Conservation (phyloP, 2,329 filamentous ascomycete species). For the Stachybotrys chlorohalonatus region DNA sequence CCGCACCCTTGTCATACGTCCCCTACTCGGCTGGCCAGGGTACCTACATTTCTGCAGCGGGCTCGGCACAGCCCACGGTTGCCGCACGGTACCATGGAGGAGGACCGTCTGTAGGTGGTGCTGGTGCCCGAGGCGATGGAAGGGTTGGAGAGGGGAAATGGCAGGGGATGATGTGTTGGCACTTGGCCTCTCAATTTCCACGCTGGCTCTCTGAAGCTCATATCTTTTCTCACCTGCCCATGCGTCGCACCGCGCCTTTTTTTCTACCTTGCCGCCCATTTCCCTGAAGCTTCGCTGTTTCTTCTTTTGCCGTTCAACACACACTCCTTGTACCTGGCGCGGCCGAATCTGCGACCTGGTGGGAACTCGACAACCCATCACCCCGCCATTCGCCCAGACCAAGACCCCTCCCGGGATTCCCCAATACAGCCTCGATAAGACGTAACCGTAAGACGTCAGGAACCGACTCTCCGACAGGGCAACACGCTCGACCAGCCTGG, state of each 20-base stretch:
- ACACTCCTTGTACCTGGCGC: slow-evolving; percentile 10
- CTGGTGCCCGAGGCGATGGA: not conserved
- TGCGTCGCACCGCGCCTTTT: slow-evolving; percentile 1
- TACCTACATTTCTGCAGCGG: not conserved
- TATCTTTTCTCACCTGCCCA: not conserved
- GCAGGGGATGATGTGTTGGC: not conserved
- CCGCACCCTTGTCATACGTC: not conserved
- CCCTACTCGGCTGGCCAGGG: not conserved
- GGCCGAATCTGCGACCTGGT: slow-evolving; percentile 20
- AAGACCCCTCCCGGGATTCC: not conserved
- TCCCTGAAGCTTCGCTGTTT: slow-evolving; percentile 4
- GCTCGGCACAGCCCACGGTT: not conserved
- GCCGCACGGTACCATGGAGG: not conserved
- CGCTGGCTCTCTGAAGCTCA: not conserved
- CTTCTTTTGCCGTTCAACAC: not conserved
- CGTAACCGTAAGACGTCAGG: not conserved
- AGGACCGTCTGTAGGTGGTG: not conserved
- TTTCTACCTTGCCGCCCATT: slow-evolving; percentile 2
- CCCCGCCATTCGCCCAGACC: not conserved
- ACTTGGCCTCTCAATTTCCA: not conserved
- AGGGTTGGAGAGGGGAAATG: not conserved
- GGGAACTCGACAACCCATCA: slow-evolving; percentile 6
- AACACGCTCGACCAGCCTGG: not conserved
- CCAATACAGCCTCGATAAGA: not conserved
- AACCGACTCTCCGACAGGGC: not conserved